Conservation (phyloP, 2,329 filamentous ascomycete species). For the Cytospora paraplurivora region DNA sequence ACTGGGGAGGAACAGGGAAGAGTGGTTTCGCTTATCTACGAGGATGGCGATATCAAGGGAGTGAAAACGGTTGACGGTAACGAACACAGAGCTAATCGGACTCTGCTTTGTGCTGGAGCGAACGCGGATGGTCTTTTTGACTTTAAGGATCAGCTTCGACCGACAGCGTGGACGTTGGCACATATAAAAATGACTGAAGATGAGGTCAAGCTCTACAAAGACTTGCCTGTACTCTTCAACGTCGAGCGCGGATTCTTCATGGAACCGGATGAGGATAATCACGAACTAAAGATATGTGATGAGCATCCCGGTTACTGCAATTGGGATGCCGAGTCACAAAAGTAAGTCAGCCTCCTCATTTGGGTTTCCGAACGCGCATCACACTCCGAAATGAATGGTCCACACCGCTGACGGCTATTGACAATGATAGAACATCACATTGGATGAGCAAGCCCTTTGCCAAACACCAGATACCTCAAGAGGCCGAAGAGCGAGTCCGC, state of each 20-base stretch:
- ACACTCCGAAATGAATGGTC: background rate
- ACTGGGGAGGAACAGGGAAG: constrained; percentile 43
- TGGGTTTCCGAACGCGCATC: background rate
- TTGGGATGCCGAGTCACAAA: constrained; percentile 6
- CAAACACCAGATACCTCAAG: constrained; percentile 46
- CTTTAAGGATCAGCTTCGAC: constrained; percentile 53
- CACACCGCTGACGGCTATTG: background rate
- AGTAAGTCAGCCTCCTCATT: background rate
- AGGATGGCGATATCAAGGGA: constrained; percentile 44
- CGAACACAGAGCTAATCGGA: constrained; percentile 44
- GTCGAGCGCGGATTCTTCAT: constrained; percentile 54
- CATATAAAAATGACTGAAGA: constrained; percentile 51
- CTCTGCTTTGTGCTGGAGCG: constrained; percentile 53
- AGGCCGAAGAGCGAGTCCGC: constrained; percentile 49
- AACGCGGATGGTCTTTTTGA: constrained; percentile 49
- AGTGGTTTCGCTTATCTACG: constrained; percentile 43
- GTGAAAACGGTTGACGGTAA: constrained; percentile 46
- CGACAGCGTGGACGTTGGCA: constrained; percentile 56
- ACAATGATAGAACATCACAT: background rate
- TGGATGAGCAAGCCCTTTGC: constrained; percentile 28
- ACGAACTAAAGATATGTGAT: constrained; percentile 54
- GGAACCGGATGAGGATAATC: constrained; percentile 48
- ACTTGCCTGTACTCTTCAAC: constrained; percentile 52
- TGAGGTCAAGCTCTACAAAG: constrained; percentile 47
- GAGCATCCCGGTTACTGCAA: constrained; percentile 61